Conservation (phyloP, 2,329 filamentous ascomycete genomes). For the Aspergillus novoparasiticus region DNA sequence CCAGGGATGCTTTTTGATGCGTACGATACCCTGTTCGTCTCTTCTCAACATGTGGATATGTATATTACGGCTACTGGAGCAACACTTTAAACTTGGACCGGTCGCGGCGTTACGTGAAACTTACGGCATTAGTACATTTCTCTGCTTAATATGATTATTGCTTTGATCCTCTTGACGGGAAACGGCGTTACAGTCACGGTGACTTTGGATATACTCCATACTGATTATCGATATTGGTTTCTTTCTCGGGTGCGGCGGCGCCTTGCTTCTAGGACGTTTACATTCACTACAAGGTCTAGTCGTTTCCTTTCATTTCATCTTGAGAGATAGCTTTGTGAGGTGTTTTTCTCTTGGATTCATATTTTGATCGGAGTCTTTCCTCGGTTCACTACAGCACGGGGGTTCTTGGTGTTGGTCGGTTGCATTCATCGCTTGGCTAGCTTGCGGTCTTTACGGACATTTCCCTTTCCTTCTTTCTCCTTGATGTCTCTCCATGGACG, state of each 20-base stretch:
- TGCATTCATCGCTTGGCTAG: background rate
- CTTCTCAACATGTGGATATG: conserved; percentile 26
- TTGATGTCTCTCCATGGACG: background rate
- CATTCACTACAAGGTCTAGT: background rate
- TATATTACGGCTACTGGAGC: conserved; percentile 30
- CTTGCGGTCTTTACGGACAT: background rate
- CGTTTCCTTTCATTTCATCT: conserved; percentile 5
- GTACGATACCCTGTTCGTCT: conserved; percentile 27
- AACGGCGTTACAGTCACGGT: conserved; percentile 4
- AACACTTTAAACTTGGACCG: conserved; percentile 22
- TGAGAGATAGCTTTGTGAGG: background rate
- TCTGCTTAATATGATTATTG: conserved; percentile 12
- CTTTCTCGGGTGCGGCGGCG: background rate
- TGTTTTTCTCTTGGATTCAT: background rate
- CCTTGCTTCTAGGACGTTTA: background rate
- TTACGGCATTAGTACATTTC: conserved; percentile 12
- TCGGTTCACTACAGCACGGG: background rate
- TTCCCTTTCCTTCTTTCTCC: conserved; percentile 1
- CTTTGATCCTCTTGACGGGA: background rate
- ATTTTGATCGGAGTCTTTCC: background rate
- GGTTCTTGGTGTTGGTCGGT: background rate
- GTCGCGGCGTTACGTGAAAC: conserved; percentile 25
- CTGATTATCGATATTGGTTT: background rate
- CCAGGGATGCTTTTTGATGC: conserved; percentile 14
- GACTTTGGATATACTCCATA: conserved; percentile 1